These are phyloP conservation scores for Albugo laibachii DNA, from an alignment of 352 stramenopile species.

Conservation along the genomic window DNA sequence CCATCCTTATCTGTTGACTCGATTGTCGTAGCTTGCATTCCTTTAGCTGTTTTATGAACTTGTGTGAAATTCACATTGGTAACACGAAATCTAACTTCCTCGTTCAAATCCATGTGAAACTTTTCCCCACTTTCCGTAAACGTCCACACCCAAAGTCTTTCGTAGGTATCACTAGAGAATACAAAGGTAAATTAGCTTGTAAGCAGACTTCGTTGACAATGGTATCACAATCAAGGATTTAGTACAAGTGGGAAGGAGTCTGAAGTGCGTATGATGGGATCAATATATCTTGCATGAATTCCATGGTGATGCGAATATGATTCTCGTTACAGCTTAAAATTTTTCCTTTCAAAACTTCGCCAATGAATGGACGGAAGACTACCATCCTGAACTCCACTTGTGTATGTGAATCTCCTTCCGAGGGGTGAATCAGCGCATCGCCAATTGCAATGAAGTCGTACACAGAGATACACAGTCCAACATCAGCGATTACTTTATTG, in stretches of 20 bases:
- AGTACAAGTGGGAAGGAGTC: constrained; percentile 74
- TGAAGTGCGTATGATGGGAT: constrained; percentile 77
- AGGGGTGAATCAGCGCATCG: constrained; percentile 66
- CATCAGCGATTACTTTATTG: constrained; percentile 78
- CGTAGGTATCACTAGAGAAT: constrained; percentile 30
- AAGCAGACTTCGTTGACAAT: neutral
- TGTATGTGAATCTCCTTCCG: constrained; percentile 72
- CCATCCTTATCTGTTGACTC: constrained; percentile 48
- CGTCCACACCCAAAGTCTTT: constrained; percentile 74
- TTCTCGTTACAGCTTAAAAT: constrained; percentile 80
- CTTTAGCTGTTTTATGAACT: constrained; percentile 73
- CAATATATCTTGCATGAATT: constrained; percentile 81
- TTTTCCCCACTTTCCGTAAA: constrained; percentile 57
- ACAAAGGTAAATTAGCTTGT: neutral
- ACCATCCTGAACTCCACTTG: constrained; percentile 82
- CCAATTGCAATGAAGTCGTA: constrained; percentile 81
- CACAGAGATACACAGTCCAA: constrained; percentile 74
- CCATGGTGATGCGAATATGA: constrained; percentile 78
- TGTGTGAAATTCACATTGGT: constrained; percentile 81
- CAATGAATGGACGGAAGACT: constrained; percentile 74
- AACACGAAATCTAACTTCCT: constrained; percentile 72
- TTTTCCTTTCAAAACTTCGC: constrained; percentile 74
- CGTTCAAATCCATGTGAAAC: constrained; percentile 77
- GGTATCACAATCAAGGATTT: neutral
- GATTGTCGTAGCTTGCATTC: constrained; percentile 69